Base-by-base conservation (phyloP, 768 basidiomycete species). In the Lactarius akahatsu region DNA sequence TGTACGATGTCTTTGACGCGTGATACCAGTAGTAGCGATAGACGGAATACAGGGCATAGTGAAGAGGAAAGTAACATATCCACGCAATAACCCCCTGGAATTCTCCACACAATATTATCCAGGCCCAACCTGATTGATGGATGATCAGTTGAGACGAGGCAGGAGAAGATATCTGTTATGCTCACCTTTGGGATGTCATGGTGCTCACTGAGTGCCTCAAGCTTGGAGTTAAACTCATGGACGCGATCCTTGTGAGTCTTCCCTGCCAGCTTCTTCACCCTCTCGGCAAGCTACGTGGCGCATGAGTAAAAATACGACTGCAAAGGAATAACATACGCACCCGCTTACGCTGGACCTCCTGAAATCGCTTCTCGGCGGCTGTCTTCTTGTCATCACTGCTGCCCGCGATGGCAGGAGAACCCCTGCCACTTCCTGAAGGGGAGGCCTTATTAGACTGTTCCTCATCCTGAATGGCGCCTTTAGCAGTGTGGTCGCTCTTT, bases 181-280 rank as follows among this genome's bases (percentile, higher is more conserved):
- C 32, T 57, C 74, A 88, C 92, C 84, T 96, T 95, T 47, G 94
- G 94, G 73, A 95, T 94, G 76, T 96, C 94, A 76, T 96, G 92
- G 82, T 95, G 94, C 79, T 96, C 94, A 76, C 90, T 92, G 64
- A 95, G 83, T 65, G 85, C 79, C 77, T 96, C 94, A 10, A 97
- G 81, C 74, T 95, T 91, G 30, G 83, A 72, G 73, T 97, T 97
- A 73, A 96, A 93, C 73, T 95, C 93, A 69, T 85, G 87, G 43
- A 97, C 94, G 52, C 94, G 88, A 67, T 97, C 94, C 78, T 97
- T 97, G 78, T 97, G 94, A 7, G 91, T 93, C 79, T 91, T 92
- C 72, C 80, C 80, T 0, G 94, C 94, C 72, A 91, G 73, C 77
- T 86, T 91, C 20, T 85, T 82, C 20, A 96, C 91, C 71, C 85